A percentile compares a stretch with the other conserved stretches of the same genome.
Evolutionary conservation across 2,329 filamentous ascomycete species (phyloP).

Genomic region (Escovopsis sp.): DNA sequence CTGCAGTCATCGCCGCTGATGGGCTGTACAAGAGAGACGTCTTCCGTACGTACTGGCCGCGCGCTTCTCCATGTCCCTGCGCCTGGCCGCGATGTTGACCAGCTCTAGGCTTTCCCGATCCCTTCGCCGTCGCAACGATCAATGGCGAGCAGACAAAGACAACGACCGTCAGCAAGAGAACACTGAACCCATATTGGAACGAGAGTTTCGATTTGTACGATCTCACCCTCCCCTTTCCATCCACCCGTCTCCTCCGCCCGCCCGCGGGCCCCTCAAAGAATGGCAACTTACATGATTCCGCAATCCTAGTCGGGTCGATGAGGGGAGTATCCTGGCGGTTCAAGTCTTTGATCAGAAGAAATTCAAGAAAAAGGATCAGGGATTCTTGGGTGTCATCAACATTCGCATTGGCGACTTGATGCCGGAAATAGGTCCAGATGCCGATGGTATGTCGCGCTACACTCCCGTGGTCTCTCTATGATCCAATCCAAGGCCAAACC

Average conservation of each 20-base stretch:
- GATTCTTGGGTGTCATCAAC: conserved; percentile 95
- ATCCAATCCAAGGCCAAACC: too few species aligned
- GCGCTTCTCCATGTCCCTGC: not conserved
- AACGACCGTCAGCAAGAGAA: conserved; percentile 94
- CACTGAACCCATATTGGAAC: conserved; percentile 99
- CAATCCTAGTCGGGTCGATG: conserved; percentile 67
- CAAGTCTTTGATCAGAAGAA: conserved; percentile 99
- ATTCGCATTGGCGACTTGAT: conserved; percentile 90
- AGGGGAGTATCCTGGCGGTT: conserved; percentile 92
- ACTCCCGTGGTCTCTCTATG: too few species aligned
- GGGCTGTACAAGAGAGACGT: conserved; percentile 98
- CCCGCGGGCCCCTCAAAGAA: not conserved
- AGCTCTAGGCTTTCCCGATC: conserved; percentile 77
- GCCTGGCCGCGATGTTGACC: too few species aligned
- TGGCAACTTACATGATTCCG: conserved; percentile 3
- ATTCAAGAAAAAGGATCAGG: conserved; percentile 99
- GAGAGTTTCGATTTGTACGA: conserved; percentile 95
- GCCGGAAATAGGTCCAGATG: conserved; percentile 65
- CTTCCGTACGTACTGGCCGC: conserved; percentile 58
- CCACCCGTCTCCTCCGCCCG: conserved; percentile 7
- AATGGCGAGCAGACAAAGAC: conserved; percentile 97
- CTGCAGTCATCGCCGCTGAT: conserved; percentile 89
- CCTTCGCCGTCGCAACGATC: conserved; percentile 92
- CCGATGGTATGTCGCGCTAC: conserved; percentile 56
- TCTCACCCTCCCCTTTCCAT: too few species aligned